phyloP scores from a whole-genome alignment of 75 land plant species.

The Cryptomeria japonica region DNA sequence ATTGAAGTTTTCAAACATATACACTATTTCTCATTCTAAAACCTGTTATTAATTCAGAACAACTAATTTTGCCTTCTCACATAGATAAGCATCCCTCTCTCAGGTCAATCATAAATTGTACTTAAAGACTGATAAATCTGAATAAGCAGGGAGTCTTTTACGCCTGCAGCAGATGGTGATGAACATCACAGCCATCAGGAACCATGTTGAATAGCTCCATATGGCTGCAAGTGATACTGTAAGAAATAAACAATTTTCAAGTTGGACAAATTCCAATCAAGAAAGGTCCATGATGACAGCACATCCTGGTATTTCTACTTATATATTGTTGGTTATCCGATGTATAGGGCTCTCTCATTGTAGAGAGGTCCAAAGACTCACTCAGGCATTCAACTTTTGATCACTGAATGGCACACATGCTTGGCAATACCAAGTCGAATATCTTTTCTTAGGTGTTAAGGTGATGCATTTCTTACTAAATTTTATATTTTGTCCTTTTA shows the following conservation, averaged over 20 bases:
- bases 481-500: background rate
- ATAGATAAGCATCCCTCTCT: background rate
- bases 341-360: background rate
- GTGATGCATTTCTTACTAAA: background rate
- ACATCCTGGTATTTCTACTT: background rate
- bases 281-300: background rate
- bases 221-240: background rate
- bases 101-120: background rate
- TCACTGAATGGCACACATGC: background rate
- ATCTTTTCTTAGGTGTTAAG: background rate
- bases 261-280: background rate
- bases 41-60: background rate
- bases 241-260: background rate
- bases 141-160: background rate
- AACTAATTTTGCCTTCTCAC: background rate
- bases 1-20: background rate
- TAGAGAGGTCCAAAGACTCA: background rate
- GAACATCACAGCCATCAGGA: background rate
- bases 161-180: background rate
- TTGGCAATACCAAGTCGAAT: background rate
- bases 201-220: background rate
- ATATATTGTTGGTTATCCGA: background rate
- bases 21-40: background rate
- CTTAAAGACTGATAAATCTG: background rate
- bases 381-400: background rate